phyloP scores from a whole-genome alignment of 768 basidiomycete genomes.

The Tylopilus plumbeoviolaceoides region DNA sequence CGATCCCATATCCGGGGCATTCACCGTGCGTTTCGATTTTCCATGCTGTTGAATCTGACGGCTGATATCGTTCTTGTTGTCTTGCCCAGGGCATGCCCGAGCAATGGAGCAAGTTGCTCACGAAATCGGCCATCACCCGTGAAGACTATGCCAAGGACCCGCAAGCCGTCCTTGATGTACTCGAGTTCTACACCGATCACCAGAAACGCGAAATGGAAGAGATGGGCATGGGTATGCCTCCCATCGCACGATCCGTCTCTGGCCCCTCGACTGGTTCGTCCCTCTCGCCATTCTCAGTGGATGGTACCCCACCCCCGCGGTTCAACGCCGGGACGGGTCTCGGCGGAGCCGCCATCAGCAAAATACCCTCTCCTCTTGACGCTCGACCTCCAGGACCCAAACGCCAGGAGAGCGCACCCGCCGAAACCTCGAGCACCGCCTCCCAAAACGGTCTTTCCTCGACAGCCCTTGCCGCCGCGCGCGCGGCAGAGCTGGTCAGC shows the following conservation, averaged over 20 bases:
- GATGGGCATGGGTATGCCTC: conserved; percentile 35
- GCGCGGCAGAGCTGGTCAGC: conserved; percentile 62
- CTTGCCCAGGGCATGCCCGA: conserved; percentile 81
- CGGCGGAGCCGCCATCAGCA: conserved; percentile 57
- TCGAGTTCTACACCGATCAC: conserved; percentile 98
- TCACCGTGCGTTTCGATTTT: conserved; percentile 64
- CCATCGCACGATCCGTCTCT: conserved; percentile 21
- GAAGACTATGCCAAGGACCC: conserved; percentile 98
- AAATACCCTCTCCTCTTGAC: conserved; percentile 37
- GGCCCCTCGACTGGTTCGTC: conserved; percentile 19
- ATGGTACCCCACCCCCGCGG: conserved; percentile 56
- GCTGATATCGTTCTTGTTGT: neutral
- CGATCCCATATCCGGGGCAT: conserved; percentile 89
- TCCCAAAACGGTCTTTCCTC: conserved; percentile 37
- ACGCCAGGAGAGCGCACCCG: conserved; percentile 46
- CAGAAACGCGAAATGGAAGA: conserved; percentile 92
- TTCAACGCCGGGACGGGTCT: conserved; percentile 93
- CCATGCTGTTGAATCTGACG: neutral
- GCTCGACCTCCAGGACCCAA: conserved; percentile 34
- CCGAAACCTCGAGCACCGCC: conserved; percentile 30
- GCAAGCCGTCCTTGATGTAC: conserved; percentile 93
- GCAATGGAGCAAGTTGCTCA: conserved; percentile 96
- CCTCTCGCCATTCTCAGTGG: conserved; percentile 35
- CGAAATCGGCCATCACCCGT: conserved; percentile 94
- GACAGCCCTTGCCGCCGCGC: conserved; percentile 46